Evolutionary conservation across 352 stramenopile species (phyloP).

Genomic region (Globisporangium nunn): DNA sequence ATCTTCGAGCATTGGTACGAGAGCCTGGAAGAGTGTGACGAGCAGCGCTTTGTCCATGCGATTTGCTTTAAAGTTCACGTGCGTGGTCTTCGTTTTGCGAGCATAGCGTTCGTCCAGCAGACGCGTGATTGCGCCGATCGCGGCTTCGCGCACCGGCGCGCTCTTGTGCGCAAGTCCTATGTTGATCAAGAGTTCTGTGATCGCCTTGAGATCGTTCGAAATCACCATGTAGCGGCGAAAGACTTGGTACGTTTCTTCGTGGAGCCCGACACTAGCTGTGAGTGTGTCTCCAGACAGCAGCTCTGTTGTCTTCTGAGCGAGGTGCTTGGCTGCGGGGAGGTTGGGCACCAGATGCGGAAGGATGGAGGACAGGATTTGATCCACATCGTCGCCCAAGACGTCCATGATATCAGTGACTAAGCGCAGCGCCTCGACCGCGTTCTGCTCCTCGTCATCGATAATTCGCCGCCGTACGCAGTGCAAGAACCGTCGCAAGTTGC

Average conservation of each 20-base stretch:
- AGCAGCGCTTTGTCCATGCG: slow-evolving; percentile 50
- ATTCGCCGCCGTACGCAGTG: slow-evolving; percentile 61
- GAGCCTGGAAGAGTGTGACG: slow-evolving; percentile 44
- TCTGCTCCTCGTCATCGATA: slow-evolving; percentile 27
- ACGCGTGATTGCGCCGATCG: slow-evolving; percentile 33
- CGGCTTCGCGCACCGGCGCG: slow-evolving; percentile 38
- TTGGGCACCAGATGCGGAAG: slow-evolving; percentile 54
- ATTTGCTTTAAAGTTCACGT: slow-evolving; percentile 3
- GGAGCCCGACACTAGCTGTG: slow-evolving; percentile 12
- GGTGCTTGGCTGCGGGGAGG: slow-evolving; percentile 13
- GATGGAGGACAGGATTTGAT: slow-evolving; percentile 63
- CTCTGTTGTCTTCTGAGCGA: slow-evolving; percentile 7
- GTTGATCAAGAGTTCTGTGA: slow-evolving; percentile 56
- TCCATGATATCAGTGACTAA: slow-evolving; percentile 60
- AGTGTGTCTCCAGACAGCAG: neutral
- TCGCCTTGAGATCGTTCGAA: slow-evolving; percentile 51
- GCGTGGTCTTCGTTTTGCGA: slow-evolving; percentile 8
- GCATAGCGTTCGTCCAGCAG: slow-evolving; percentile 53
- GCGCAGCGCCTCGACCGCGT: slow-evolving; percentile 43
- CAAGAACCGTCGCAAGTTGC: slow-evolving; percentile 64
- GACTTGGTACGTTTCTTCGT: slow-evolving; percentile 54
- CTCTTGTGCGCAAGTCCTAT: slow-evolving; percentile 36
- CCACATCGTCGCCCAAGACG: slow-evolving; percentile 51
- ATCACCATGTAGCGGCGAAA: slow-evolving; percentile 57
- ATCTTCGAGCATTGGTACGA: slow-evolving; percentile 56